phyloP scores from a whole-genome alignment of 495 filamentous ascomycete species.

The Parachaetomium inaequale region DNA sequence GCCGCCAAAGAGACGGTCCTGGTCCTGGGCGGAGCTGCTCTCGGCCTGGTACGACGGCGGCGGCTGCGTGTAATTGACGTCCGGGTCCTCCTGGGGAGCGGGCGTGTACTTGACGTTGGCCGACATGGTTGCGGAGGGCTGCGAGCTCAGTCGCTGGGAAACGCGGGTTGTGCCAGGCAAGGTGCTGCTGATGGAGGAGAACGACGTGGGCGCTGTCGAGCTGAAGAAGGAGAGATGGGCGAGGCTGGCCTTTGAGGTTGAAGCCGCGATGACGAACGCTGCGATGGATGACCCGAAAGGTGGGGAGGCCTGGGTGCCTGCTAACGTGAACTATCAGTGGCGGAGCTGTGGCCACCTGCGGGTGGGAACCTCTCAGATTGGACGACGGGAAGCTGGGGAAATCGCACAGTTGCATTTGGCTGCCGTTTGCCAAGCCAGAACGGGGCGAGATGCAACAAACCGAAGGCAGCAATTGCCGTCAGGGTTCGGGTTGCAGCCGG shows the following conservation, averaged over 20 bases:
- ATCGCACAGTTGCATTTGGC: not conserved
- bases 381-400: not conserved
- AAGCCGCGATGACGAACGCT: not conserved
- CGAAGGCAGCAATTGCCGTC: not conserved
- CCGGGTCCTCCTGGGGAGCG: slow-evolving; percentile 72
- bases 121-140: slow-evolving; percentile 48
- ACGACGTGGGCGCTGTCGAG: not conserved
- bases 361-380: slow-evolving; percentile 17
- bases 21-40: slow-evolving; percentile 36
- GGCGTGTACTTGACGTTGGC: slow-evolving; percentile 65
- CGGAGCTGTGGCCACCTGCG: slow-evolving; percentile 14
- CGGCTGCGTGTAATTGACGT: slow-evolving; percentile 69
- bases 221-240: not conserved
- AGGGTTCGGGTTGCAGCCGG: slow-evolving; percentile 12
- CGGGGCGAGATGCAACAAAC: too few species aligned
- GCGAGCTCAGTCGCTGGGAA: slow-evolving; percentile 3
- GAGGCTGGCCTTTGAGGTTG: not conserved
- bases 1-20: slow-evolving; percentile 41
- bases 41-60: slow-evolving; percentile 72
- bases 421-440: too few species aligned
- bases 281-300: slow-evolving; percentile 16
- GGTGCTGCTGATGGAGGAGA: not conserved
- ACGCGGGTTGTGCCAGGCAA: not conserved
- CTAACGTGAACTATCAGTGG: not conserved
- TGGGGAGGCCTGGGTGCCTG: slow-evolving; percentile 15